Evolutionary conservation across 495 filamentous ascomycete genomes (phyloP), one percentile per base, ranked within the genome.

Genomic region (Penicillium goetzii): DNA sequence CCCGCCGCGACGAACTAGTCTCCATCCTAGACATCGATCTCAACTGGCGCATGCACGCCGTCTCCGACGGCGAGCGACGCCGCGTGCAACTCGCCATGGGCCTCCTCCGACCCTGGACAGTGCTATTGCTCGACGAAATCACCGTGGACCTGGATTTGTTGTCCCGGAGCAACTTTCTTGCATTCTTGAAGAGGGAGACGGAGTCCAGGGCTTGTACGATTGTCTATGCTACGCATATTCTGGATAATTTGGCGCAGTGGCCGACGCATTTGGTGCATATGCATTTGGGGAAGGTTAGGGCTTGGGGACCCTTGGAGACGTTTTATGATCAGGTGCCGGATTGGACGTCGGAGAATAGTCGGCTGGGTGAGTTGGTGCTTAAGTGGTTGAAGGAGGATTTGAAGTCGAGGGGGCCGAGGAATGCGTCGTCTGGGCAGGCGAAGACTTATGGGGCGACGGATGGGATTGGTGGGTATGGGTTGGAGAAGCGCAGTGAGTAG

Each of bases 31-130:
- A 99, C 69, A 92, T 99, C 66, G 95, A 99, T 70, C 79, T 91
- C 1, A 76, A 78, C 56, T 99, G 95, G 95, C 88, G 92, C 59
- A 94, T 99, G 92, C 93, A 97, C 68, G 89, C 92, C 26, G 93
- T 98, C 14, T 89, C 84, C 3, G 95, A 99, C 68, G 95, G 95
- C 21, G 95, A 99, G 79, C 78, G 95, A 5, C 82, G 95, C 2
- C 83, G 95, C 15, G 95, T 99, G 25, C 95, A 99, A 80, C 79
- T 99, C 25, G 92, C 93, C 17, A 98, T 99, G 95, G 95, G 95
- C 0, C 76, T 99, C 43, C 79, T 99, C 19, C 82, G 93, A n/a
- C 95, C 95, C 8, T 99, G 95, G 95, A 84, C 83, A 30, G 88
- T 97, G 6, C 76, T 99, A 43, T 79, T 99, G 66, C 83, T 99